Evolutionary conservation across 1,284 basidiomycete genomes (phyloP), one percentile per base, ranked within the genome.

Genomic region (Pseudozyma tsukubaensis): DNA sequence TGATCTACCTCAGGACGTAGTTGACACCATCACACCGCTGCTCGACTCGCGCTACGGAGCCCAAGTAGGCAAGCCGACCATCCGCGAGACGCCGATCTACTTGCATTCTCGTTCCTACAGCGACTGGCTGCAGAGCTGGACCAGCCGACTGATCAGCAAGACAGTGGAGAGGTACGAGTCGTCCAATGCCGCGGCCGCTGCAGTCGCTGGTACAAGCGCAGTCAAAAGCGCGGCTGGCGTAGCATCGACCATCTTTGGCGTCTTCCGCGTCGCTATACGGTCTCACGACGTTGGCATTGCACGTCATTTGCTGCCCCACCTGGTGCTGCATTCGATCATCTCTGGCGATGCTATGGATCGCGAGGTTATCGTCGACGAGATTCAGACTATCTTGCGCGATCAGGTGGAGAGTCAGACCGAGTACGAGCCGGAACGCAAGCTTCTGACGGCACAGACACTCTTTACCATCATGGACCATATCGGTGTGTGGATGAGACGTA

Each of bases 391-490:
- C 0, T 87, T 99, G 10, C 87, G 91, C 69, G 96, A 98, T 81
- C 94, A 97, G 82, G 91, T 97, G 13, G 70, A 74, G 21, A 77
- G 72, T 3, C 64, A 59, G 18, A 66, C 68, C 4, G 67, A 65
- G 19, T 73, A 75, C 49, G 72, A 76, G 14, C 47, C 72, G 11
- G 82, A 83, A 47, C 68, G 80, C 10, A 77, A 80, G 36, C 68
- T 80, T 21, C 54, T 80, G 43, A 80, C 78, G 6, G 80, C 97
- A 14, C 78, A 97, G 93, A 93, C 91, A 10, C 90, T 98, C 14
- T 99, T 99, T 83, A 91, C 91, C 85, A 88, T 99, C 42, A 90
- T 99, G 86, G 97, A 99, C 80, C 96, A 99, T 81, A 87, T 99
- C 10, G 95, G 91, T 83, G 92, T 91, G 79, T 99, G 94, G 91